Percentiles rank a stretch among this genome's conserved stretches.
Conservation (phyloP, 345 rosid genomes). For the Laguncularia racemosa region DNA sequence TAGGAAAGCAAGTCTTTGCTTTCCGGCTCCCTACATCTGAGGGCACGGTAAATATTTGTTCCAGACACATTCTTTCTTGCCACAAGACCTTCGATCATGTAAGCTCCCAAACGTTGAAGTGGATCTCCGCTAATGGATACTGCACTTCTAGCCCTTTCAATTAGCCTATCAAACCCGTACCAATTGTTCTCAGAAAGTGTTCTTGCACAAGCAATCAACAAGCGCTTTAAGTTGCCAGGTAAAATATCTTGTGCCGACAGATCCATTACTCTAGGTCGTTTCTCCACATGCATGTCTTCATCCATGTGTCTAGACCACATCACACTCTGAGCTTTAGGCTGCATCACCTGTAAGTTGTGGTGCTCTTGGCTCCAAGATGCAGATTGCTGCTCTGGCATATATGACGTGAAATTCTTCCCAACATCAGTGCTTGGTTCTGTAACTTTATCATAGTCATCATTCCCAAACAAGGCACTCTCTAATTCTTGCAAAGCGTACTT, state of each 20-base stretch:
- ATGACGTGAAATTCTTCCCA: conserved; percentile 20
- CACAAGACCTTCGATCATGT: conserved; percentile 58
- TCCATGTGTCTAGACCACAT: conserved; percentile 18
- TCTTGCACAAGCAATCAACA: conserved; percentile 55
- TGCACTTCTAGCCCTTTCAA: conserved; percentile 32
- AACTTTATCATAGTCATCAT: conserved; percentile 26
- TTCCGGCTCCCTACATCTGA: conserved; percentile 49
- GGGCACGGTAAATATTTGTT: conserved; percentile 34
- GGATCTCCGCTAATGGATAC: conserved; percentile 53
- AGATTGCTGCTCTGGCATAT: conserved; percentile 23
- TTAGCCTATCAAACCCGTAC: conserved; percentile 33
- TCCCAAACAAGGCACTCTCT: conserved; percentile 40
- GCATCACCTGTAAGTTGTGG: conserved; percentile 17
- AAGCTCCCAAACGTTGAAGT: conserved; percentile 65
- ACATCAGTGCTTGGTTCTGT: conserved; percentile 10
- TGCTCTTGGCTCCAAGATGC: conserved; percentile 25
- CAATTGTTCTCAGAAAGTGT: conserved; percentile 37
- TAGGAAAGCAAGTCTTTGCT: conserved; percentile 57
- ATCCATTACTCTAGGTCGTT: conserved; percentile 22
- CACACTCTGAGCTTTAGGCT: conserved; percentile 23
- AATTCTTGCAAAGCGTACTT: conserved; percentile 33
- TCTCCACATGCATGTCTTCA: conserved; percentile 26
- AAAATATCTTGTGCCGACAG: conserved; percentile 13
- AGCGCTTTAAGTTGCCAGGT: conserved; percentile 33
- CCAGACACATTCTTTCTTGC: conserved; percentile 55